Conservation (phyloP, 768 basidiomycete species). For the Pisolithus orientalis region DNA sequence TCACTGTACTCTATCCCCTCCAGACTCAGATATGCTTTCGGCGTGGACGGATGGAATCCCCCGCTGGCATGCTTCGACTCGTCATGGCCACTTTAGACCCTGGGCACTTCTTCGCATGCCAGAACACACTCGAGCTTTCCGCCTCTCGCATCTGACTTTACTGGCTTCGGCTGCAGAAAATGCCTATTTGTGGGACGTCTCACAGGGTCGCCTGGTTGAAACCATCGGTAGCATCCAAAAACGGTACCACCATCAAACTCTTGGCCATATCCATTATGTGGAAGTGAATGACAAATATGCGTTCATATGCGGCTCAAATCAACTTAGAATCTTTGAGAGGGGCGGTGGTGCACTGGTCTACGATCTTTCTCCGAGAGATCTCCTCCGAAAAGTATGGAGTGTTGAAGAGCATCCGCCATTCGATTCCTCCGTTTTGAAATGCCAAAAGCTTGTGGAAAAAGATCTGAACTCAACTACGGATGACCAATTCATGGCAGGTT, state of each 20-base stretch:
- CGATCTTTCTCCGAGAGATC: slow-evolving; percentile 33
- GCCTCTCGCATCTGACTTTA: slow-evolving; percentile 63
- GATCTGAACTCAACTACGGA: background rate
- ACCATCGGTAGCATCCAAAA: slow-evolving; percentile 38
- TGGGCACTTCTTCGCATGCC: slow-evolving; percentile 54
- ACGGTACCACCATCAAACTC: background rate
- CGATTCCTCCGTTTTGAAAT: slow-evolving; percentile 9
- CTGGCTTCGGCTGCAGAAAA: slow-evolving; percentile 38
- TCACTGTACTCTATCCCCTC: slow-evolving; percentile 22
- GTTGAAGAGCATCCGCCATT: slow-evolving; percentile 12
- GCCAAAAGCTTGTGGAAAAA: slow-evolving; percentile 16
- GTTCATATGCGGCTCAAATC: slow-evolving; percentile 47
- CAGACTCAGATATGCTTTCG: slow-evolving; percentile 24
- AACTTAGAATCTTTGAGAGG: slow-evolving; percentile 51
- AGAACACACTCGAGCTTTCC: slow-evolving; percentile 44
- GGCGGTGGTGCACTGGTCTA: slow-evolving; percentile 38
- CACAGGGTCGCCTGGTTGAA: slow-evolving; percentile 42
- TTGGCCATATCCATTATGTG: slow-evolving; percentile 40
- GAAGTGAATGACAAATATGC: slow-evolving; percentile 55
- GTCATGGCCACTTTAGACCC: slow-evolving; percentile 51
- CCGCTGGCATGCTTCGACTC: slow-evolving; percentile 5
- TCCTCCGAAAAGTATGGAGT: slow-evolving; percentile 31
- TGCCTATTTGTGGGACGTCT: slow-evolving; percentile 61
- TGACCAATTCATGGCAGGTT: slow-evolving; percentile 24
- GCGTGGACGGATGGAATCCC: slow-evolving; percentile 18